Base-by-base conservation (phyloP, 805 yeast genomes). In the Suhomyces canberraensis region DNA sequence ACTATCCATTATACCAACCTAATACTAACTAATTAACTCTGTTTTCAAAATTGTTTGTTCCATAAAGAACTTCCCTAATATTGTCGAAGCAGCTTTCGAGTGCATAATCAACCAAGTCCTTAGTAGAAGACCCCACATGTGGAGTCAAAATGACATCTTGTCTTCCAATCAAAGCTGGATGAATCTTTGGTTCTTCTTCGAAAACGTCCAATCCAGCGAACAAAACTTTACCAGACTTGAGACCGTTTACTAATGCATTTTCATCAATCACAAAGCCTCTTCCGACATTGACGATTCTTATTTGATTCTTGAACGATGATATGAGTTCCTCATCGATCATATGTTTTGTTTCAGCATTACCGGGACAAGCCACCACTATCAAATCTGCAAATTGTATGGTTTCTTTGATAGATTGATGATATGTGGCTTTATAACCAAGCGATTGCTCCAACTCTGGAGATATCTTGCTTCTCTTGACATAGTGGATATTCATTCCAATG, bases 121-220 rank as follows among this genome's bases (percentile, higher is more conserved):
- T 46, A 16, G 56, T 49, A 7, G 54, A 44, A 2, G 59, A 54
- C 1, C 58, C 60, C 11, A 51, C 35, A 35, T 55, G 60, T 16
- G 60, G 60, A 14, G 58, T 52, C 41, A 55, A 44, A 5, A 51
- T 29, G 25, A 54, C 59, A 32, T 55, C 60, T 14, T 45, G 41
- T 31, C 60, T 50, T 9, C 47, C 50, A 24, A 44, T 37, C 20
- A 55, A 45, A 4, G 32, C 58, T 11, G 51, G 51, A 27, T 45
- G 44, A 5, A 51, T 46, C 1, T 11, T 7, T 13, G 60, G 60
- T 36, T 55, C 60, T 20, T 46, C 33, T 27, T 55, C 60, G 33
- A 46, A 55, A 14, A 55, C 60, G 28, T 55, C 60, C 40, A 55
- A 46, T 3, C 58, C 60, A 1, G 60, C 60, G 39, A 52, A 55